phyloP scores from a whole-genome alignment of 345 rosid species.

The rapeseed (Brassica napus) region DNA sequence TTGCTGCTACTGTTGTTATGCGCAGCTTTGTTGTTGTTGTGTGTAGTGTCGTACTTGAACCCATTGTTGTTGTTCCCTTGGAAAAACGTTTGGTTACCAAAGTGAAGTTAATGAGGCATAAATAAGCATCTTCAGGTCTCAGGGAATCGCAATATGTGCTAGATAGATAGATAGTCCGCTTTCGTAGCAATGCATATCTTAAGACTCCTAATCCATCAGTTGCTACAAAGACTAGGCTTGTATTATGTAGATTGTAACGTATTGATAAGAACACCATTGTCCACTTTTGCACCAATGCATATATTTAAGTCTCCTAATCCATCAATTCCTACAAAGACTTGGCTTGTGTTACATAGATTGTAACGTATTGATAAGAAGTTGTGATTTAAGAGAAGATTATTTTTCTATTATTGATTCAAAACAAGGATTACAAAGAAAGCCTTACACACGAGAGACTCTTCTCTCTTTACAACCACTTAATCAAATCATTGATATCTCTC shows the following conservation, averaged over 20 bases:
- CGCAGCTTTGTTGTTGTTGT: constrained; percentile 39
- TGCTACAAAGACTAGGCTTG: constrained; percentile 22
- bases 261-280: neutral
- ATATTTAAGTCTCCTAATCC: neutral
- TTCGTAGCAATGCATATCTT: neutral
- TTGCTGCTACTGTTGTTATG: constrained; percentile 40
- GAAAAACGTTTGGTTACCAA: constrained; percentile 29
- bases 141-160: constrained; percentile 5
- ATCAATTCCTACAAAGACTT: constrained; percentile 18
- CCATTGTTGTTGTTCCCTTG: constrained; percentile 47
- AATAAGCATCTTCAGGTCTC: constrained; percentile 18
- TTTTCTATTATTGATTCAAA: neutral
- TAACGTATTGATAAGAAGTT: neutral
- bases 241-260: constrained; percentile 13
- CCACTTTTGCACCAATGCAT: neutral
- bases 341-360: constrained; percentile 22
- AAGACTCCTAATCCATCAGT: constrained; percentile 3
- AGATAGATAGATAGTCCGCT: neutral
- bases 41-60: constrained; percentile 24
- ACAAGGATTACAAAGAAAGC: neutral
- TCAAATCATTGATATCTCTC: neutral
- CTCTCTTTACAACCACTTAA: neutral
- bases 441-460: neutral
- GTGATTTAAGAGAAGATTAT: neutral
- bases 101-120: neutral